Evolutionary conservation across 2,329 filamentous ascomycete species (phyloP), one percentile per base, ranked within the genome.

Genomic region (Beauveria sp.): DNA sequence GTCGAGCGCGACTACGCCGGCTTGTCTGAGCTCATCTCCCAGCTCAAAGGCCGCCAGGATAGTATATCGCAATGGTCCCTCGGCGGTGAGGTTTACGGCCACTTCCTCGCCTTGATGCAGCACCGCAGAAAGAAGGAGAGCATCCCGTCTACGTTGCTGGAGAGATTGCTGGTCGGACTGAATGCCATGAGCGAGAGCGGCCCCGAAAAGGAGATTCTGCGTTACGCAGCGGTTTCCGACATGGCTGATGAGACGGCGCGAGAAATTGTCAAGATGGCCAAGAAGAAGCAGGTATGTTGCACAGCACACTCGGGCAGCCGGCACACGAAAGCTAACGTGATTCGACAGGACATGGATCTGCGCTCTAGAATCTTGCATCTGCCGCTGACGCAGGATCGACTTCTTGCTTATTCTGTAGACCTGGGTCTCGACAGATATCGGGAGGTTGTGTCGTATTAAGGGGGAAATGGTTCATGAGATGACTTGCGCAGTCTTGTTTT

Each of bases 1-100:
- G 89, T 99, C 63, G 89, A 91, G 70, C 86, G 88, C 49, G 88
- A 97, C 71, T 93, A 91, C 68, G 81, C 83, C 22, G 81, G 81
- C 2, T 78, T 98, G 1, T 82, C 84, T 46, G 78, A 81, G 38
- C 79, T 97, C 45, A 81, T 98, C 43, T 79, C 80, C 20, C 86
- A 87, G 63, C 96, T 99, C 69, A 76, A 86, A 57, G 80, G 79
- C 1, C 85, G 82, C 30, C 81, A 85, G 38, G 76, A 81, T 43
- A 75, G 78, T 22, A 86, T 96, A 38, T 75, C 81, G 12, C 86
- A 88, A 58, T 97, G 95, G 95, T 78, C 85, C 10, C 75, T 85
- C 20, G 93, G 92, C 30, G 93, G 91, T 5, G 86, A 88, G 66
- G 85, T 98, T 26, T 98, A 96, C 71, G 75, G 78, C 65, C 75